Percentiles rank a stretch among this genome's conserved stretches.
Evolutionary conservation across 208 protist genomes (phyloP).

Genomic region (Acanthamoeba sp.): DNA sequence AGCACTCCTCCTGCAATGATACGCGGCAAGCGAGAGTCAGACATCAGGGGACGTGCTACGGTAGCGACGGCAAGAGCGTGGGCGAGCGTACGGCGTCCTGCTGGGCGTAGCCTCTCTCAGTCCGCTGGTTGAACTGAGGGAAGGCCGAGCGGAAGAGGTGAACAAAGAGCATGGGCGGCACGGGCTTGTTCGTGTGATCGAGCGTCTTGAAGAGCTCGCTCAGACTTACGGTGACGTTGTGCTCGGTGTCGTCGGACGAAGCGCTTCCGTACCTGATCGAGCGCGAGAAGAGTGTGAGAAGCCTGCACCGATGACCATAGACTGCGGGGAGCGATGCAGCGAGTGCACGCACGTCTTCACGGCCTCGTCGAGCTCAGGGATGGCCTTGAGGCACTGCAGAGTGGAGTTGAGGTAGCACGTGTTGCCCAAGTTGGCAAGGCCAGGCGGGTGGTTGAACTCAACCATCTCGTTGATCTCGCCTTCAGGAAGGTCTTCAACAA

Average conservation of each 20-base stretch:
- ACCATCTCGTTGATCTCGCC: slow-evolving; percentile 65
- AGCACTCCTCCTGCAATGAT: slow-evolving; percentile 27
- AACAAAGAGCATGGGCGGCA: slow-evolving; percentile 46
- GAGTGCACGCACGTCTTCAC: slow-evolving; percentile 75
- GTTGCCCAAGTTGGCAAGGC: slow-evolving; percentile 90
- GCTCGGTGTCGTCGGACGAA: not conserved
- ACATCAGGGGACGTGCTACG: not conserved
- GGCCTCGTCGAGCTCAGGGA: slow-evolving; percentile 82
- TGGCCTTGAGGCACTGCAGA: slow-evolving; percentile 82
- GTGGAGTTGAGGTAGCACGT: slow-evolving; percentile 91
- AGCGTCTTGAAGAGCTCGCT: slow-evolving; percentile 70
- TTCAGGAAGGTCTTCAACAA: slow-evolving; percentile 88
- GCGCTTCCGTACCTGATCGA: not conserved
- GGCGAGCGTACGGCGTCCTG: slow-evolving; percentile 29
- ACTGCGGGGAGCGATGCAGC: not conserved
- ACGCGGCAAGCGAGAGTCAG: not conserved
- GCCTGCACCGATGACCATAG: not conserved
- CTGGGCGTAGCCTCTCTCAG: slow-evolving; percentile 44
- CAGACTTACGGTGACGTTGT: slow-evolving; percentile 54
- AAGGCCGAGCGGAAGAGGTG: slow-evolving; percentile 45
- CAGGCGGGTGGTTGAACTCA: slow-evolving; percentile 56
- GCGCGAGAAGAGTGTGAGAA: not conserved
- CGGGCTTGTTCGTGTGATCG: not conserved
- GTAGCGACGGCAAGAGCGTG: not conserved
- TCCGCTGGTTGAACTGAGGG: slow-evolving; percentile 62